Conservation (phyloP, 768 basidiomycete species). For the Termitomyces sp. region DNA sequence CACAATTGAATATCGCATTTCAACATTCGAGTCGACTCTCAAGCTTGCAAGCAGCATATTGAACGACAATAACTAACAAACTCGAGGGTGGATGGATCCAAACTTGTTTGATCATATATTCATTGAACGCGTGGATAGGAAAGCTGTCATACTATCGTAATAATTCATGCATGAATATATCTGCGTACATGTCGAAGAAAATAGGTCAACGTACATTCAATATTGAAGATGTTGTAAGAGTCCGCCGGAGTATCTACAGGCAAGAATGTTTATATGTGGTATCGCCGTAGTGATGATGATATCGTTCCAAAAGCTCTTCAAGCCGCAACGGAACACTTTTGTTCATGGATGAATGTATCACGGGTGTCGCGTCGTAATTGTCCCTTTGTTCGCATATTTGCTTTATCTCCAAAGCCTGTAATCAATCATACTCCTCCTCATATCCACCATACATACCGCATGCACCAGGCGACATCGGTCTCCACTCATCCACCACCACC, state of each 20-base stretch:
- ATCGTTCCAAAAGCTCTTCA: not conserved
- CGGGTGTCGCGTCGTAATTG: not conserved
- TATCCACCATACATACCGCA: slow-evolving; percentile 17
- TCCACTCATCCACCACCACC: slow-evolving; percentile 17
- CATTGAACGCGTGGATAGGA: not conserved
- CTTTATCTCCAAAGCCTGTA: not conserved
- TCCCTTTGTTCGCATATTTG: not conserved
- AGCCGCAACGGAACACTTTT: no score
- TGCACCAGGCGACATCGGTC: slow-evolving; percentile 20
- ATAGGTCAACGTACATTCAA: not conserved
- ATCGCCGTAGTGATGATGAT: not conserved
- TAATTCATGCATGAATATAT: not conserved
- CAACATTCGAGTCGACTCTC: no score
- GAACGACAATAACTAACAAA: not conserved
- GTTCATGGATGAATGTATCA: not conserved
- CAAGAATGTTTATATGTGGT: not conserved
- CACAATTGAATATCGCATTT: not conserved
- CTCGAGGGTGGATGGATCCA: not conserved
- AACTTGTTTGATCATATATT: not conserved
- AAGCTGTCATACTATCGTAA: not conserved
- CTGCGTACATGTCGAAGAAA: not conserved
- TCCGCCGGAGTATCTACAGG: not conserved
- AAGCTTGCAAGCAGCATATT: no score
- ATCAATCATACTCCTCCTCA: slow-evolving; percentile 38
- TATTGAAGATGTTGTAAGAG: not conserved